Base-by-base conservation (phyloP, 306 rosid species). In the Dalbergia cultrata region DNA sequence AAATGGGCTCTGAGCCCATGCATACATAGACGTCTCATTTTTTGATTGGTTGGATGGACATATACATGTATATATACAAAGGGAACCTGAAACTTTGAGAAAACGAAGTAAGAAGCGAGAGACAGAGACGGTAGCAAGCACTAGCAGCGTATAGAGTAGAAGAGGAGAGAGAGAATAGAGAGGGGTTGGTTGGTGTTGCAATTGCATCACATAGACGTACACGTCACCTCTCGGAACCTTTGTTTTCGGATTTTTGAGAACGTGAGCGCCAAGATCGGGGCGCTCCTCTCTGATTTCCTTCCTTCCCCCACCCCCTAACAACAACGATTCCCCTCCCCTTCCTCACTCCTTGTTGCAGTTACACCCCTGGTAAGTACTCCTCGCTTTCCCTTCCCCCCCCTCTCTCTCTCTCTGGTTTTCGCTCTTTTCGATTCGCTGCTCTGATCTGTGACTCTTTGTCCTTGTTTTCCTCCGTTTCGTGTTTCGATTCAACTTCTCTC, bases 221-320 rank as follows among this genome's bases (percentile, higher is more conserved):
- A 70, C 82, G 82, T 81, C 77, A 57, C 71, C 72, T 35, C 76
- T 10, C 52, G 44, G 78, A 37, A 57, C 57, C 63, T 34, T 50
- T 70, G 19, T 61, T 78, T 79, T 37, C 60, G 82, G 72, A 79
- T 12, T 73, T 49, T 66, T 19, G 62, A 82, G 82, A 79, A 63
- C 84, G 72, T 39, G 82, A 79, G 79, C 84, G 84, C 84, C 45
- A 86, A 70, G 70, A 82, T 86, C 84, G 79, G 79, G 76, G 16
- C 56, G 21, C 72, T 49, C 37, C 37, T 39, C 64, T 71, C 58
- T 45, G 76, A 59, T 83, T 53, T 33, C 67, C 72, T n/a, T 41
- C 58, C 52, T 26, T 18, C 19, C 19, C 57, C 10, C 0, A 73
- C 52, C 17, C 57, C 47, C 71, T 13, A 63, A 6, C 13, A 0